These are phyloP conservation scores for Fusarium sp. DNA, from an alignment of 2,329 filamentous ascomycete genomes.

Conservation along the genomic window DNA sequence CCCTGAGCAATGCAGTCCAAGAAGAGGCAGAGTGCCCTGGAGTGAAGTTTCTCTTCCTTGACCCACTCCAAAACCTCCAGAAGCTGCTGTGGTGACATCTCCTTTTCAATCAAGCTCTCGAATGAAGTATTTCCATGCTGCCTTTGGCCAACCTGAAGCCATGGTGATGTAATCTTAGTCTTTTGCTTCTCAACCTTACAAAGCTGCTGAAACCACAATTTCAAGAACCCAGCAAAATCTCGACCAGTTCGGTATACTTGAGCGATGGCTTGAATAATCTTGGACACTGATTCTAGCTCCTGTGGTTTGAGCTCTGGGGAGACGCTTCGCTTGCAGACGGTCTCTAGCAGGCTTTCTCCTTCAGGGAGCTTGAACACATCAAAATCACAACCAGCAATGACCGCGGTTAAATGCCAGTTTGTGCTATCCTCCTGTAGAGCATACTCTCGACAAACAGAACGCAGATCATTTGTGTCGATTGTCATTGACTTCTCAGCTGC, in stretches of 20 bases:
- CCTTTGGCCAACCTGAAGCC: slow-evolving; percentile 43
- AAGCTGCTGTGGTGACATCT: slow-evolving; percentile 56
- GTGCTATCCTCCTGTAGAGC: slow-evolving; percentile 47
- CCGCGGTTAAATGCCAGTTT: slow-evolving; percentile 55
- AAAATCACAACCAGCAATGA: slow-evolving; percentile 54
- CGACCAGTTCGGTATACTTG: slow-evolving; percentile 55
- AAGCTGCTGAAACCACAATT: slow-evolving; percentile 56
- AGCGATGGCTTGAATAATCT: slow-evolving; percentile 54
- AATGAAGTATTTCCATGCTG: slow-evolving; percentile 26
- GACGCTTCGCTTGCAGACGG: slow-evolving; percentile 49
- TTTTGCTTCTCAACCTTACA: slow-evolving; percentile 46
- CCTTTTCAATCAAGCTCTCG: slow-evolving; percentile 49
- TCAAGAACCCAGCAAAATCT: slow-evolving; percentile 56
- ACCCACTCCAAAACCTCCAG: slow-evolving; percentile 55
- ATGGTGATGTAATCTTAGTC: slow-evolving; percentile 42
- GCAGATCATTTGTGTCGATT: slow-evolving; percentile 52
- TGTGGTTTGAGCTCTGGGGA: slow-evolving; percentile 23
- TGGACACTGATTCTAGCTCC: slow-evolving; percentile 38
- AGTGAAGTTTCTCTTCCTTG: slow-evolving; percentile 42
- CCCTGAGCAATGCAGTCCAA: slow-evolving; percentile 54
- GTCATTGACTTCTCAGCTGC: slow-evolving; percentile 43
- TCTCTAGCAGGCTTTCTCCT: slow-evolving; percentile 50
- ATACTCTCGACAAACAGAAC: slow-evolving; percentile 53
- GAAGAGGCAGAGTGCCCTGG: slow-evolving; percentile 51
- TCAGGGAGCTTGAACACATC: slow-evolving; percentile 56